Evolutionary conservation across 306 rosid species (phyloP), one percentile per base, ranked within the genome.

Genomic region (Acacia acuminata): DNA sequence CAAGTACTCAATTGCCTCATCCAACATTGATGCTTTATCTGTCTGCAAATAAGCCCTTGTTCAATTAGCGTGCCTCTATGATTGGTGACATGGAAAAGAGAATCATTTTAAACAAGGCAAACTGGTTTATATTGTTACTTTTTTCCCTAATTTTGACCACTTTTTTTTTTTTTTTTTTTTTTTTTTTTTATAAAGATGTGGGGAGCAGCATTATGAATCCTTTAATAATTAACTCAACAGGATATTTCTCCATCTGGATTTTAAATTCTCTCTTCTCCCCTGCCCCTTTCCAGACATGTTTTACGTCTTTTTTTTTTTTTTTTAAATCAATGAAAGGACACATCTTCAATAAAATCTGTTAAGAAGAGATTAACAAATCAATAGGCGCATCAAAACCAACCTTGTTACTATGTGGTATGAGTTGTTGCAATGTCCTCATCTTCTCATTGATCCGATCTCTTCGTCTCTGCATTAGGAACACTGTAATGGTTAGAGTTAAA

Each of bases 361-460:
- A 10, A 20, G 48, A 61, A 40, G 11, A 61, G 67, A 61, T 13
- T 43, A 64, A 14, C 17, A 58, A 71, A 19, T 24, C 53, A 51
- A 44, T 44, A 65, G 36, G 63, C 25, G 73, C 63, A 71, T 17
- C 78, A 64, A 79, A 22, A 79, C 56, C 74, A 85, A 94, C 98
- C 97, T 94, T 93, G 85, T 88, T 94, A 68, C 94, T 85, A 82
- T 93, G 97, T 50, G 98, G 98, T 87, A 94, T 92, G 75, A 94
- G 98, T 90, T 93, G 97, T 77, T 94, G 97, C 89, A 94, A 79
- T 45, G 94, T 93, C 81, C 64, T 93, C 97, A 94, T 94, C 87
- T 93, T 94, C 89, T 94, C 98, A 43, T 93, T 94, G 83, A 94
- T 94, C 88, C 97, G 86, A 83, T 94, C 98, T 89, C 98, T 88